Evolutionary conservation across 495 filamentous ascomycete genomes (phyloP).

Genomic region (Penicillium macrosclerotiorum): DNA sequence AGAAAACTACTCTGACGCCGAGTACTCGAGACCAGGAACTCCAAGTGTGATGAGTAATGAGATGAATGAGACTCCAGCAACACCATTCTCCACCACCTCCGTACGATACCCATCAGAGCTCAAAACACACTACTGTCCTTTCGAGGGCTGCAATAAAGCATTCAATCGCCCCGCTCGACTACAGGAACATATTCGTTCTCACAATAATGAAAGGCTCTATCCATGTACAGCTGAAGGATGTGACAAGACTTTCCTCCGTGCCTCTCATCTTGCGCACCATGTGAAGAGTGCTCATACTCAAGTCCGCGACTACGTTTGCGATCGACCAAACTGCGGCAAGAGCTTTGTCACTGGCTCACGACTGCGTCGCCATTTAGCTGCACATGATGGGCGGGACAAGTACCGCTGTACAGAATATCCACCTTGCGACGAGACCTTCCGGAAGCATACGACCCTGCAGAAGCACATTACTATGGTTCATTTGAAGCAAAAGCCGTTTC

Average conservation of each 20-base stretch:
- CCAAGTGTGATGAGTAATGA: conserved; percentile 32
- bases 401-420: conserved; percentile 71
- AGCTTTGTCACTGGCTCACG: conserved; percentile 72
- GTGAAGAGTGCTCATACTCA: conserved; percentile 75
- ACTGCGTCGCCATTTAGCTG: conserved; percentile 64
- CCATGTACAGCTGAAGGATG: conserved; percentile 66
- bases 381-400: conserved; percentile 66
- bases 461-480: conserved; percentile 76
- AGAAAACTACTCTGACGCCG: conserved; percentile 37
- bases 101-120: conserved; percentile 62
- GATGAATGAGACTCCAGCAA: conserved; percentile 48
- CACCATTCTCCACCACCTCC: conserved; percentile 53
- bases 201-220: conserved; percentile 75
- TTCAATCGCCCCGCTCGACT: conserved; percentile 85
- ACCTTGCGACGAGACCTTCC: conserved; percentile 74
- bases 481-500: conserved; percentile 63
- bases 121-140: conserved; percentile 70
- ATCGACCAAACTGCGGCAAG: conserved; percentile 69
- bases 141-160: conserved; percentile 69
- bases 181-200: conserved; percentile 72
- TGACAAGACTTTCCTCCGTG: conserved; percentile 75
- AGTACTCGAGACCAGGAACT: conserved; percentile 31
- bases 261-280: conserved; percentile 80
- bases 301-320: conserved; percentile 68
- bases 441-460: conserved; percentile 84